Base-by-base conservation (phyloP, 192 early-diverging fungal species). In the Chytriomyces hyalinus region DNA sequence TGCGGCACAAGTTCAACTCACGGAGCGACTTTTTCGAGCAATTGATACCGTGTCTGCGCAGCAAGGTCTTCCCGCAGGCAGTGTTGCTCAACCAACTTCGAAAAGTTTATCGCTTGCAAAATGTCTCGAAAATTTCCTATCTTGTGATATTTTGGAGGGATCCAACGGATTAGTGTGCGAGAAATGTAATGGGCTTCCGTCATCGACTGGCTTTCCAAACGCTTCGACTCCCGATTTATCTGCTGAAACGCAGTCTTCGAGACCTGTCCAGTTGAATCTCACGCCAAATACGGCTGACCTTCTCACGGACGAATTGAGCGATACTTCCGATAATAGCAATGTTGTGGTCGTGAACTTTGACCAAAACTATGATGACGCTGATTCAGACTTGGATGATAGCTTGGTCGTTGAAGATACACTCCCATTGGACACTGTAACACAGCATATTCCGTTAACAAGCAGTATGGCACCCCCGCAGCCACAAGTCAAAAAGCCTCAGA, bases 91-190 rank as follows among this genome's bases (percentile, higher is more conserved):
- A 20, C 17, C 8, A 9, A 47, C 15, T 10, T 9, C 67, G 11
- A 28, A 51, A 6, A n/a, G 28, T 5, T 47, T 57, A 36, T 78
- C 77, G 0, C 22, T 83, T 59, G 61, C 72, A 44, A 68, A 71
- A 45, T 83, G 81, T 46, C 22, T 84, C 46, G 71, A 59, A 43
- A 78, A 81, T 20, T 91, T 92, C 72, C 85, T 89, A 43, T 82
- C 74, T 49, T 89, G 91, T 2, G 92, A 92, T 67, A 61, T 71
- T 9, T 68, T 92, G 36, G 89, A 91, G n/a, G 90, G 89, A 2
- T 84, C 88, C 13, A 85, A 91, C 75, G 79, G 76, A 7, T 92
- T 87, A 73, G 84, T 86, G 0, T 92, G 92, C 72, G 90, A 92
- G 10, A 80, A 87, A 50, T 92, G 92, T 66, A 78, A 78, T 10